Percentiles rank a stretch among this genome's conserved stretches.
Evolutionary conservation across 495 filamentous ascomycete genomes (phyloP).

Genomic region (Darksidea phi): DNA sequence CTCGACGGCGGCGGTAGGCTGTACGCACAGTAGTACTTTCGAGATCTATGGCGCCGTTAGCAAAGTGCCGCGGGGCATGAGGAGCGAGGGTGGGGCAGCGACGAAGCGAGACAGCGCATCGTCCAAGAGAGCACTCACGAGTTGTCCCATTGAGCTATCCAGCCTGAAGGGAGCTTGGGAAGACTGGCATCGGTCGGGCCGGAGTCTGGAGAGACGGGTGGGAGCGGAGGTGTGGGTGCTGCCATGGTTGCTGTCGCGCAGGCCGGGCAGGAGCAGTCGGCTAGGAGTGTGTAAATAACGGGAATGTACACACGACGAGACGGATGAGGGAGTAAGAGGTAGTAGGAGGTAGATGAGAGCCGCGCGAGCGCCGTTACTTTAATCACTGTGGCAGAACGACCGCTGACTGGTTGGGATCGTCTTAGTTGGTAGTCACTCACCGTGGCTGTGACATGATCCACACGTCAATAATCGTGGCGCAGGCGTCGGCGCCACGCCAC

Average conservation of each 20-base stretch:
- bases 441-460: constrained; percentile 13
- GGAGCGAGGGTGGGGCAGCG: constrained; percentile 6
- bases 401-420: constrained; percentile 15
- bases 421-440: not conserved
- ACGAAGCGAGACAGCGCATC: not conserved
- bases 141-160: constrained; percentile 40
- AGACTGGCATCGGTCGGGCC: constrained; percentile 33
- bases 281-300: not conserved
- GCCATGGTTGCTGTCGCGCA: constrained; percentile 22
- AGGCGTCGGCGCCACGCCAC: not conserved
- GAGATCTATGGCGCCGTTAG: constrained; percentile 23
- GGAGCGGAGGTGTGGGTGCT: constrained; percentile 30
- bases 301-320: not conserved
- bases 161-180: constrained; percentile 32
- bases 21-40: constrained; percentile 39
- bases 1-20: not conserved
- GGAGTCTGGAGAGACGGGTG: constrained; percentile 32
- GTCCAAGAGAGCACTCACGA: constrained; percentile 11
- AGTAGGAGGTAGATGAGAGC: not conserved
- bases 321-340: not conserved
- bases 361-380: constrained; percentile 16
- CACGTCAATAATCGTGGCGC: constrained; percentile 5
- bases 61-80: not conserved
- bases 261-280: not conserved
- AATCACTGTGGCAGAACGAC: not conserved